Base-by-base conservation (phyloP, 371 early-diverging fungal genomes). In the Rhizomucor pusillus region DNA sequence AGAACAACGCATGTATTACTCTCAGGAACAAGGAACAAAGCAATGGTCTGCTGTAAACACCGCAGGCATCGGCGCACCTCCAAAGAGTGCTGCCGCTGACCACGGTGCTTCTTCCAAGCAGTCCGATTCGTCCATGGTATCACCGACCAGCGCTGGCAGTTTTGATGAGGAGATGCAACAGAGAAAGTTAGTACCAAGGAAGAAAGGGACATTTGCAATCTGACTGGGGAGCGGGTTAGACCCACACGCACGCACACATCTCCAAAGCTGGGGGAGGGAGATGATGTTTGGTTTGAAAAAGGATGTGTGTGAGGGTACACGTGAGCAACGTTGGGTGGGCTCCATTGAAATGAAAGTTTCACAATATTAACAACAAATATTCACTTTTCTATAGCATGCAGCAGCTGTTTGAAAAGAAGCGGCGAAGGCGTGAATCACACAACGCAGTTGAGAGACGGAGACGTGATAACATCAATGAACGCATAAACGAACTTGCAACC, bases 391-490 rank as follows among this genome's bases (percentile, higher is more conserved):
- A 11, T 47, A 72, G 73, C 49, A 68, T 72, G 68, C 73, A 72
- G 35, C 68, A 72, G 6, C 50, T 72, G 54, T 72, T 72, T 54
- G 73, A 72, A 33, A 72, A 72, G 59, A 67, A 67, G 29, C 44
- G 65, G 54, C 63, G 68, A 56, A 51, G 73, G 39, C 60, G 73
- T 13, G 73, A 72, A 61, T 68, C 69, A 9, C 73, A 72, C 37
- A 72, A 72, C 57, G 58, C 66, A 16, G 93, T 97, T 13, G 97
- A 97, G 63, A 78, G 96, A 50, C 86, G 97, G 37, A 80, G 97
- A 40, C 80, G 97, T 33, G 96, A 97, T 66, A 91, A 93, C 74
- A 97, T 97, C 70, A 97, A 97, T 65, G 97, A 95, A 66, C 91
- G 91, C 63, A 97, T 97, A 41, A 59, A 50, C 54, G 71, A 70